These are phyloP conservation scores for Themeda triandra DNA, from an alignment of 176 grass and related monocot genomes.

Conservation along the genomic window DNA sequence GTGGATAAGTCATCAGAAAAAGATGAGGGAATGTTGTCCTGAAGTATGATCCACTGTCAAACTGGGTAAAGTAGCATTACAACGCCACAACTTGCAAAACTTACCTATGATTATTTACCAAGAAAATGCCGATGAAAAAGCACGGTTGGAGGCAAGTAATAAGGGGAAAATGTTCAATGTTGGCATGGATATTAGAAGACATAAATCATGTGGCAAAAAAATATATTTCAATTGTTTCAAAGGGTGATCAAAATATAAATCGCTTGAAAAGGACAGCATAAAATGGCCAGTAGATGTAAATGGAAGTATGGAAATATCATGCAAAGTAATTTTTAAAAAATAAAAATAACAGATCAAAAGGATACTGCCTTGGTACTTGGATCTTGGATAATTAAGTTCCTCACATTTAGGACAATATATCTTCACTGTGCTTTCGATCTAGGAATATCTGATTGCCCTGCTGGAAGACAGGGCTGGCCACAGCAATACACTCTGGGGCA, in stretches of 20 bases:
- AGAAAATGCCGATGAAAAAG: not conserved
- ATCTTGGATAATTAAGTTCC: slow-evolving; percentile 90
- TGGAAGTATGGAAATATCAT: not conserved
- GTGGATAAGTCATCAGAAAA: slow-evolving; percentile 94
- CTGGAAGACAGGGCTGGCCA: slow-evolving; percentile 92
- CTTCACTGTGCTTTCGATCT: slow-evolving; percentile 91
- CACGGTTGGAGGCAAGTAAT: not conserved
- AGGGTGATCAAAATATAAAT: not conserved
- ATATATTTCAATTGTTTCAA: not conserved
- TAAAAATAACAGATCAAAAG: slow-evolving; percentile 32
- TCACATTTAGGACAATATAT: slow-evolving; percentile 98
- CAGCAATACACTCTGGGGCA: slow-evolving; percentile 94
- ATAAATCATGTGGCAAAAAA: not conserved
- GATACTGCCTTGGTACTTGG: slow-evolving; percentile 99
- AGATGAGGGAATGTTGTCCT: slow-evolving; percentile 94
- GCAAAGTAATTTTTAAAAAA: not conserved
- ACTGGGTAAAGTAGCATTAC: slow-evolving; percentile 56
- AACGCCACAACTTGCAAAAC: not conserved
- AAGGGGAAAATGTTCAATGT: not conserved
- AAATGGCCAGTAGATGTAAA: not conserved
- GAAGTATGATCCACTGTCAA: slow-evolving; percentile 89
- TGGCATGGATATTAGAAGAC: not conserved
- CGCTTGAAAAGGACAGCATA: not conserved
- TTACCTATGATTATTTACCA: not conserved
- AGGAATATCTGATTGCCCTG: slow-evolving; percentile 89